phyloP scores from a whole-genome alignment of 805 yeast species.

The Ogataea paraovalis region DNA sequence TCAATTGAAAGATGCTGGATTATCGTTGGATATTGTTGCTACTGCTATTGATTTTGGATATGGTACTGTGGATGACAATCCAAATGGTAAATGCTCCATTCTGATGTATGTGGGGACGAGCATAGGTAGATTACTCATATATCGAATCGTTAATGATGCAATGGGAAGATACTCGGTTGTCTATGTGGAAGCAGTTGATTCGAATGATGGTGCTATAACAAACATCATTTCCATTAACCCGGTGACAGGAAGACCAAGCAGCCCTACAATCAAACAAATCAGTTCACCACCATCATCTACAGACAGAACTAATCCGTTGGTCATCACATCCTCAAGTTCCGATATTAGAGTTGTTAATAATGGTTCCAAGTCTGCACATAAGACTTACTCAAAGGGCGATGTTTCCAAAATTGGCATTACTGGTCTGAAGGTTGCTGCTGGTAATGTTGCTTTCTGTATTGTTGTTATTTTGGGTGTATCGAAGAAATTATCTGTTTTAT shows the following conservation, averaged over 20 bases:
- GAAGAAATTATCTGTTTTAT: slow-evolving; percentile 30
- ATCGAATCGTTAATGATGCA: slow-evolving; percentile 58
- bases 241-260: slow-evolving; percentile 58
- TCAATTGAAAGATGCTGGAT: slow-evolving; percentile 25
- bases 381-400: slow-evolving; percentile 50
- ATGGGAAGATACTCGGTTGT: slow-evolving; percentile 60
- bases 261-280: slow-evolving; percentile 58
- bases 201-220: slow-evolving; percentile 49
- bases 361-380: slow-evolving; percentile 63
- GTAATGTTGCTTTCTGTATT: slow-evolving; percentile 25
- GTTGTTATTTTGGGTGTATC: slow-evolving; percentile 27
- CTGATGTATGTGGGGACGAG: slow-evolving; percentile 73
- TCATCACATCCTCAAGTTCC: slow-evolving; percentile 49
- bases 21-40: slow-evolving; percentile 32
- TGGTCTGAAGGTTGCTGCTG: slow-evolving; percentile 23
- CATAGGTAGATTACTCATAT: slow-evolving; percentile 64
- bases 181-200: slow-evolving; percentile 43
- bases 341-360: slow-evolving; percentile 63
- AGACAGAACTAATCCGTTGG: slow-evolving; percentile 61
- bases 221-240: slow-evolving; percentile 56
- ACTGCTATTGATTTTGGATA: slow-evolving; percentile 72
- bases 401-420: slow-evolving; percentile 51
- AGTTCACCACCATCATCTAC: slow-evolving; percentile 33
- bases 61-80: slow-evolving; percentile 50
- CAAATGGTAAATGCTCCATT: slow-evolving; percentile 69